Percentiles rank a stretch among this genome's conserved stretches.
These are phyloP conservation scores for Paramecium primaurelia DNA, from an alignment of 73 alveolate genomes.

Conservation along the genomic window DNA sequence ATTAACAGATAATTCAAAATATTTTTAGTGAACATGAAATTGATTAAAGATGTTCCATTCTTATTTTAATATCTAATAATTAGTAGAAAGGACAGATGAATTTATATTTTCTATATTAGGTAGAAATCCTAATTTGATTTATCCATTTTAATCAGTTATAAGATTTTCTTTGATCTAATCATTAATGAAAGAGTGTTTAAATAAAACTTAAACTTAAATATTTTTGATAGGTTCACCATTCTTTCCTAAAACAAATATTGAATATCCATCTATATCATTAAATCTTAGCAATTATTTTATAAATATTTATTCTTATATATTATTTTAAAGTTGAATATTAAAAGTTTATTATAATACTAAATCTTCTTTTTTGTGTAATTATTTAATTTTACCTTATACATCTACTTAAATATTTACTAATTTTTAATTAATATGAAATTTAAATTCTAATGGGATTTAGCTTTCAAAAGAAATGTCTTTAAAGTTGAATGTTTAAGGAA, in stretches of 20 bases:
- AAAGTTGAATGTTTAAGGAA: neutral
- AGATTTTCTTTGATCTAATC: neutral
- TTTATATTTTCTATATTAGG: neutral
- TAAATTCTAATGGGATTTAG: slow-evolving; percentile 57
- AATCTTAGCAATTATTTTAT: neutral
- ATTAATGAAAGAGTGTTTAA: neutral
- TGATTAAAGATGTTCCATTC: neutral
- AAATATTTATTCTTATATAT: too few relatives aligned
- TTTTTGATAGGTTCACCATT: neutral
- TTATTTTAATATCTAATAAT: neutral
- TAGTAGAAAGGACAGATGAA: neutral
- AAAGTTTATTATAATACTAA: neutral
- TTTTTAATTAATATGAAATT: slow-evolving; percentile 35
- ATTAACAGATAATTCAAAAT: neutral
- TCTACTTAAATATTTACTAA: neutral
- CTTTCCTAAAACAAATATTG: neutral
- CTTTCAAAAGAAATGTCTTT: slow-evolving; percentile 46
- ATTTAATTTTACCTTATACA: neutral
- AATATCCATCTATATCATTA: neutral
- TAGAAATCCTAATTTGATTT: neutral
- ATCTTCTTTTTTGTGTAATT: neutral
- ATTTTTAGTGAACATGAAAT: neutral
- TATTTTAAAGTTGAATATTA: neutral
- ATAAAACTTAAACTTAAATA: neutral
- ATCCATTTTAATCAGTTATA: neutral